Evolutionary conservation across 768 basidiomycete species (phyloP).

Genomic region (Serendipita sp.): DNA sequence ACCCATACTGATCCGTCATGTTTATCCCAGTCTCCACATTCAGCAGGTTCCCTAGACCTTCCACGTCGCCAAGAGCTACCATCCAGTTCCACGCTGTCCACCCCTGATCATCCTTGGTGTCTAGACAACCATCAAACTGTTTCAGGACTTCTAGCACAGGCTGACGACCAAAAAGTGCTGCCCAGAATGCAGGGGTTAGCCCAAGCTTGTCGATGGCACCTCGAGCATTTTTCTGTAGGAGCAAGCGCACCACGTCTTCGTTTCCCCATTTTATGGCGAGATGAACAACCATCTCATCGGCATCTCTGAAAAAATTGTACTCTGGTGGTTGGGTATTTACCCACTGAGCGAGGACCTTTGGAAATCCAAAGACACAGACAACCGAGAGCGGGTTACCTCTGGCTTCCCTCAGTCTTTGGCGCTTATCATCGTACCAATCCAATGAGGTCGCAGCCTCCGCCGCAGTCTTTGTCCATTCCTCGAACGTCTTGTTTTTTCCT

Average conservation of each 20-base stretch:
- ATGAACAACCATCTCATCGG: background rate
- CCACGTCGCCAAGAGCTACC: background rate
- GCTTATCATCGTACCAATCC: background rate
- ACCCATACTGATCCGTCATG: background rate
- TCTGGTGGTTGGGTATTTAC: background rate
- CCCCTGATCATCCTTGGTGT: background rate
- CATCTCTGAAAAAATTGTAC: background rate
- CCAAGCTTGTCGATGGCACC: background rate
- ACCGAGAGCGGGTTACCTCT: background rate
- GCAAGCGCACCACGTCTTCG: background rate
- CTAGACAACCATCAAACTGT: background rate
- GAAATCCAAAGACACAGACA: background rate
- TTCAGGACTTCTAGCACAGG: background rate
- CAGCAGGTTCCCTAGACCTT: background rate
- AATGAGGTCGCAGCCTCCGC: background rate
- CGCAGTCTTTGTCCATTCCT: background rate
- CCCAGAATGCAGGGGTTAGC: background rate
- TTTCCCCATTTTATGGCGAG: constrained; percentile 1
- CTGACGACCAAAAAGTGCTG: background rate
- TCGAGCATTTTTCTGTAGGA: background rate
- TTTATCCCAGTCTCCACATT: background rate
- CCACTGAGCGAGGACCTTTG: background rate
- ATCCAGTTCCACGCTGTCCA: background rate
- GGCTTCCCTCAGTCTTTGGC: background rate
- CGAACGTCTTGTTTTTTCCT: background rate